Conservation (phyloP, 305 asterid species). For the Solanum chacoense region DNA sequence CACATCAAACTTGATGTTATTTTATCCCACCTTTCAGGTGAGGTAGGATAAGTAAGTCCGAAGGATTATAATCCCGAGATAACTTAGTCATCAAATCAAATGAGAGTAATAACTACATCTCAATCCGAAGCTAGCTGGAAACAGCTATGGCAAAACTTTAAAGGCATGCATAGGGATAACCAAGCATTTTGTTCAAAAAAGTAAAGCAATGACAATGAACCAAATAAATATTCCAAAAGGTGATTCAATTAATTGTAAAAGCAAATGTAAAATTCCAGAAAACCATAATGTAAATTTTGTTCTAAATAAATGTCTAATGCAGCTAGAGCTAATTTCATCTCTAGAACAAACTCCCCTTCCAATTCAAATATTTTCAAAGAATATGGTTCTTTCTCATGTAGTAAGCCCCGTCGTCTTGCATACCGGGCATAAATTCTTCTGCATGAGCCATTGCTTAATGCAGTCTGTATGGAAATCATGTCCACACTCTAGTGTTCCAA, state of each 20-base stretch:
- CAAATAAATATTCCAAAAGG: background rate
- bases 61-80: background rate
- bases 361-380: background rate
- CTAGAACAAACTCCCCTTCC: background rate
- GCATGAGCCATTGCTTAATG: conserved; percentile 78
- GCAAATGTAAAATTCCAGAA: background rate
- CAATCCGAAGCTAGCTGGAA: background rate
- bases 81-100: background rate
- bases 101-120: background rate
- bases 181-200: background rate
- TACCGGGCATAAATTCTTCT: conserved; percentile 75
- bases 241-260: background rate
- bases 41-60: background rate
- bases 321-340: background rate
- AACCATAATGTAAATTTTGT: background rate
- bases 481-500: conserved; percentile 71
- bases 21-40: background rate
- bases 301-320: background rate
- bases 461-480: conserved; percentile 74
- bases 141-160: background rate
- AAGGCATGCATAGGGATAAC: background rate
- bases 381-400: conserved; percentile 17
- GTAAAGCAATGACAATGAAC: background rate
- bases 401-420: conserved; percentile 70
- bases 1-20: background rate